Evolutionary conservation across 192 early-diverging fungal genomes (phyloP), one percentile per base, ranked within the genome.

Genomic region (Kappamyces sp.): DNA sequence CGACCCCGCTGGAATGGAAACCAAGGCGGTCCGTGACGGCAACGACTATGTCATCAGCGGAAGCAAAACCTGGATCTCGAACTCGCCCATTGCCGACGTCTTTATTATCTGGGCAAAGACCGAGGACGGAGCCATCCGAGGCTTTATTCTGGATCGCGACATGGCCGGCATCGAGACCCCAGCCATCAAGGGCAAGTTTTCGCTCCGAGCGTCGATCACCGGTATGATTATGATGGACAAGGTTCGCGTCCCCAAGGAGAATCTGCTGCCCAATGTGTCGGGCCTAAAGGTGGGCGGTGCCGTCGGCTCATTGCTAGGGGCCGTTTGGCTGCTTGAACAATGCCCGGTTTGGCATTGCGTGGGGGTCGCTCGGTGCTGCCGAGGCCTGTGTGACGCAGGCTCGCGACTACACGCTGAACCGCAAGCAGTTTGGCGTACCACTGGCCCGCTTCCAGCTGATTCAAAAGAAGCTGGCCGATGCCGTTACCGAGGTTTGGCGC

Each of bases 211-310:
- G 3, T 95, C 92, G 4, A 79, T 84, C 54, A 98, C 95, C 0
- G 95, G 95, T 31, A 94, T 95, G 91, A 96, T 98, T 67, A 87
- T 91, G 86, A 95, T 98, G 93, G 93, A 98, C 62, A 88, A 94
- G 59, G 95, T 98, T 32, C 83, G 88, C 64, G 87, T 98, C 5
- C 91, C 93, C 2, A 83, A 69, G 15, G 90, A 91, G 60, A 93
- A 94, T 69, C 73, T 98, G 70, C 74, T 98, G 11, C 95, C 95
- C 47, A 80, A 88, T n/a, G 92, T 88, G 1, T 69, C 79, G 33
- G 93, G 95, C 9, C 80, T 98, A 40, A 77, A 74, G 62, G 62
- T 67, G 5, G 8, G 53, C 0, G 3, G 15, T 54, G 9, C 5
- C 4, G 5, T 59, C 11, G 51, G 12, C 33, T 57, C 3, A 4